Evolutionary conservation across 2,329 filamentous ascomycete species (phyloP), one percentile per base, ranked within the genome.

Genomic region (Xylaria sp.): DNA sequence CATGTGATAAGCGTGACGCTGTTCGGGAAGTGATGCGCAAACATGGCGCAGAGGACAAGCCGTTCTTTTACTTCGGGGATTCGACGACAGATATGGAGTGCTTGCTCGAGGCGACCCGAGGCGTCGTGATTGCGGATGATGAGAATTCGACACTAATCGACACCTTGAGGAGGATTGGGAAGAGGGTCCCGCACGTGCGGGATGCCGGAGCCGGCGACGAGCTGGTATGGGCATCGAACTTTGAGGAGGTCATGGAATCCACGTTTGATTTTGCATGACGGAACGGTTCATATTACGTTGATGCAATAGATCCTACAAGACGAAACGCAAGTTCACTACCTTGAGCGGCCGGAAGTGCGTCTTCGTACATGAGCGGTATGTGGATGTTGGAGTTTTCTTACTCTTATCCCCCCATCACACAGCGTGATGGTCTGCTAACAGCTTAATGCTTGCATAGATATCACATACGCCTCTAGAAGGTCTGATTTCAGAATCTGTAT

Each of bases 41-140:
- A 20, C 73, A 73, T n/a, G 70, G 74, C 4, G 70, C 65, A 1
- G 10, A 66, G 33, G 71, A 64, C 3, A 49, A 40, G 73, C 74
- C 67, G 6, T 74, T 80, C n/a, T 75, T 86, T n/a, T 89, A 89
- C 77, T 83, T 88, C 74, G 87, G 87, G 7, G 87, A 89, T 74
- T 88, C 87, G 33, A 81, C 82, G 1, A 88, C 87, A 1, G 87
- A 89, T 74, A 76, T 89, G 65, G 83, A 84, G 73, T 89, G 87
- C 67, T 76, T 89, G 44, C 71, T 87, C 4, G 74, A 76, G 26
- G 77, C 75, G 1, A 77, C 79, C 6, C 56, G 70, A 40, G 87
- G 86, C 4, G 77, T 88, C 26, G 82, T 85, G 49, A 80, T 89
- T 46, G 80, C 83, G 1, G 74, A 82, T 44, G 73, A 78, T 17